Evolutionary conservation across 495 filamentous ascomycete genomes (phyloP), one percentile per base, ranked within the genome.

Genomic region (Hamigera avellanea): DNA sequence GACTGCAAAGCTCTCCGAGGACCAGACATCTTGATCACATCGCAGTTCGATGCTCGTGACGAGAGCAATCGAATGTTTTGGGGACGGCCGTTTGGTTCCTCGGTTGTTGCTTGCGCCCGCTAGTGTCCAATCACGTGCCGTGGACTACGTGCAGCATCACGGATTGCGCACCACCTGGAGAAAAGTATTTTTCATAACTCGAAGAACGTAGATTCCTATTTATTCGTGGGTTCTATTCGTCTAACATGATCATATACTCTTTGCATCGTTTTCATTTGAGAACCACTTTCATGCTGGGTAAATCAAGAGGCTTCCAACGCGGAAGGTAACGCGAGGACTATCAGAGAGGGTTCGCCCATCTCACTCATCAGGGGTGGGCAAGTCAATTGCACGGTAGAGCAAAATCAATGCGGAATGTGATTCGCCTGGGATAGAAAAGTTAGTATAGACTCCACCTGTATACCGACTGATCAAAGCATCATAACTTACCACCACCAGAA

Each of bases 341-440:
- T 30, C 14, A 10, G 17, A 30, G 32, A 33, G 40, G 37, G 37
- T 31, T 13, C 3, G 25, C 31, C 28, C n/a, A n/a, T n/a, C n/a
- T n/a, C 21, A 23, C 21, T 23, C 21, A 23, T 5, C 21, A 23
- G 21, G 9, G 8, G 62, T 66, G 10, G 75, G 69, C 19, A 81
- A 52, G 14, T 79, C 73, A 36, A 95, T 83, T 6, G 93, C 91
- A 19, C 79, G 76, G 58, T 96, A 98, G 8, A 98, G 76, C 18
- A 95, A 66, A 43, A 98, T 93, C 10, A 98, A 68, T 12, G 91
- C 91, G 14, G 86, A 93, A 61, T 98, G 91, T 30, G 81, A 86
- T 63, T 98, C 91, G 27, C 79, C 78, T 83, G 36, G 10, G 33
- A 33, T 15, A 26, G 26, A 15, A 23, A 23, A n/a, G n/a, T 62